phyloP scores from a whole-genome alignment of 2,329 filamentous ascomycete species.

The Sclerotinia sclerotiorum region DNA sequence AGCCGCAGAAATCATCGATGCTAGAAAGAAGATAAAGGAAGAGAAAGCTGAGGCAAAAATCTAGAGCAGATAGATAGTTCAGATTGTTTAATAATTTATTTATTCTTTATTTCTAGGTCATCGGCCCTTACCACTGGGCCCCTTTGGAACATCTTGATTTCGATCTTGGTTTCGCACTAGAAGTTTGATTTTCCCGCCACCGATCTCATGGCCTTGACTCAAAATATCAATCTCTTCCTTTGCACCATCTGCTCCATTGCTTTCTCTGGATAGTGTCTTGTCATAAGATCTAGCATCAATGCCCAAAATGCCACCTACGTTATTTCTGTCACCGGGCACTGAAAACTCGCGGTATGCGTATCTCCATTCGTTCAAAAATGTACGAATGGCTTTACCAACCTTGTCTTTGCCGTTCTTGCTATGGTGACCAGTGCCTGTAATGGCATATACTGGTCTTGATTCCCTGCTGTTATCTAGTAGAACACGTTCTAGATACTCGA shows the following conservation, averaged over 20 bases:
- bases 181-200: slow-evolving; percentile 61
- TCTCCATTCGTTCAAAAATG: slow-evolving; percentile 91
- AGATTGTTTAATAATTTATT: slow-evolving; percentile 35
- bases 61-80: slow-evolving; percentile 16
- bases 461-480: slow-evolving; percentile 78
- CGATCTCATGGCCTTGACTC: slow-evolving; percentile 66
- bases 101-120: slow-evolving; percentile 34
- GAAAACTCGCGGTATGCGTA: slow-evolving; percentile 97
- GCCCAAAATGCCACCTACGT: slow-evolving; percentile 73
- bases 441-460: slow-evolving; percentile 81
- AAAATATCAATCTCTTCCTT: slow-evolving; percentile 54
- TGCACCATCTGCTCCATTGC: slow-evolving; percentile 35
- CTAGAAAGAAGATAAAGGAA: slow-evolving; percentile 29
- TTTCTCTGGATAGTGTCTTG: slow-evolving; percentile 55
- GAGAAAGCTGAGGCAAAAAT: slow-evolving; percentile 24
- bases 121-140: slow-evolving; percentile 34
- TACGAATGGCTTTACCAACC: slow-evolving; percentile 88
- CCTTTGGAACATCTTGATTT: slow-evolving; percentile 35
- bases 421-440: slow-evolving; percentile 95
- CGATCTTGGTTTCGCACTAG: slow-evolving; percentile 52
- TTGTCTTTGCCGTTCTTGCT: slow-evolving; percentile 99
- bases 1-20: slow-evolving; percentile 48
- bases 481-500: slow-evolving; percentile 87
- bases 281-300: slow-evolving; percentile 69
- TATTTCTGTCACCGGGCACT: slow-evolving; percentile 86